Conservation (phyloP, 495 filamentous ascomycete species). For the Tuber umbilicatum region DNA sequence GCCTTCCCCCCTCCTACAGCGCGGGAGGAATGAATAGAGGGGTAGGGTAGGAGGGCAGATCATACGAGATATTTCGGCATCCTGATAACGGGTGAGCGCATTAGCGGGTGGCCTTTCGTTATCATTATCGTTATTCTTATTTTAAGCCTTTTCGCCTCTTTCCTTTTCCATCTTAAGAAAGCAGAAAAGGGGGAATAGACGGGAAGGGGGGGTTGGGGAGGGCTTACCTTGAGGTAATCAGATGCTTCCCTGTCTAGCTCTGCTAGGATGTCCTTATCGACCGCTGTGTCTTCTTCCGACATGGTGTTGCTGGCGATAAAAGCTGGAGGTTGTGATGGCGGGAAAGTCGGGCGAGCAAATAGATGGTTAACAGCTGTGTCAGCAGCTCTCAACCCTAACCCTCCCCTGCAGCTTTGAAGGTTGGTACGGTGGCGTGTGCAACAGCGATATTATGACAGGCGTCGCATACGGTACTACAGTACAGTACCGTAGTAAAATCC, state of each 20-base stretch:
- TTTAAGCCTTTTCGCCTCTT: not conserved
- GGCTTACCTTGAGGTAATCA: constrained; percentile 74
- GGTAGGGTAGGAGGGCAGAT: not conserved
- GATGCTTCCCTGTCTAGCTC: constrained; percentile 78
- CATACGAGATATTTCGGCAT: constrained; percentile 83
- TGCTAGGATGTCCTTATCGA: constrained; percentile 74
- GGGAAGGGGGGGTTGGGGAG: not conserved
- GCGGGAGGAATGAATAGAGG: not conserved
- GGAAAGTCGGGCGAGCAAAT: not conserved
- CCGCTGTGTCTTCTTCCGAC: constrained; percentile 49
- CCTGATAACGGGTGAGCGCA: constrained; percentile 49
- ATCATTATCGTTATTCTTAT: not conserved
- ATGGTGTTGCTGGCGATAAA: constrained; percentile 1
- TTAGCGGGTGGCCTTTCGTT: constrained; percentile 11
- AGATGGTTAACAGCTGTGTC: not conserved
- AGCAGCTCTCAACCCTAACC: constrained; percentile 4
- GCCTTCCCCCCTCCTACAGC: not conserved
- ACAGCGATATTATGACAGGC: not conserved
- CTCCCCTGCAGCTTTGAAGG: not conserved
- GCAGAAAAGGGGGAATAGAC: not conserved
- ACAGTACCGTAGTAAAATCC: not conserved
- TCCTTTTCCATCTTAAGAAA: not conserved
- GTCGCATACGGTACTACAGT: too few species aligned
- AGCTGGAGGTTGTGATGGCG: constrained; percentile 2
- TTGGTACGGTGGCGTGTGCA: not conserved